Evolutionary conservation across 495 filamentous ascomycete genomes (phyloP), one percentile per base, ranked within the genome.

Genomic region (Poronia punctata): DNA sequence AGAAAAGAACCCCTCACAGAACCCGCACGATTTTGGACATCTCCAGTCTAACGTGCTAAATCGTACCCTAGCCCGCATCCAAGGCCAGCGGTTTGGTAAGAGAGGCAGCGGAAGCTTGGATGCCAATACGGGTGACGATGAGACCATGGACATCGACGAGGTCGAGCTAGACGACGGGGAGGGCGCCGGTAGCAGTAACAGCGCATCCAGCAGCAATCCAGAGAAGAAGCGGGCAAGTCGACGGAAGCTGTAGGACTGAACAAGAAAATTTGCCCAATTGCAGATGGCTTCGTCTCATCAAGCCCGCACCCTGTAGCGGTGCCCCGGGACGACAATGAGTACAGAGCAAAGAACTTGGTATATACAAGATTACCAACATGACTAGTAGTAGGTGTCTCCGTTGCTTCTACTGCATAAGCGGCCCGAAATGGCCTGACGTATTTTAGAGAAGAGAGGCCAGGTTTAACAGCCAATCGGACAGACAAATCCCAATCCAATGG

Each of bases 131-230:
- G 70, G 68, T 1, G 68, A 74, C 6, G 79, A 75, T 25, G 74
- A 75, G 46, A 65, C 60, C 15, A 75, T 78, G 68, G 80, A 82
- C 39, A 25, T 75, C n/a, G 72, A 78, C 49, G 75, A 76, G 15
- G 57, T 66, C 7, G 62, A 67, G 3, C 52, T 44, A 1, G 64
- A 61, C 1, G 63, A 53, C 1, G 62, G 48, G 4, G 59, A 61
- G 4, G 48, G 22, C 16, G 17, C 12, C 1, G 21, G 31, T 9
- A 23, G 32, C 18, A 23, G 28, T 20, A 17, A 35, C 10, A 41
- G 38, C 17, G 21, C 23, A 8, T 9, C 37, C 3, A 16, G 24
- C 1, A 36, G 41, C 1, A 40, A 30, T 5, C 18, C 19, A 16
- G 50, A 51, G 1, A 59, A 61, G 53, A 65, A 71, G 47, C 48